phyloP scores from a whole-genome alignment of 2,329 filamentous ascomycete genomes.

The Mariannaea sp. region DNA sequence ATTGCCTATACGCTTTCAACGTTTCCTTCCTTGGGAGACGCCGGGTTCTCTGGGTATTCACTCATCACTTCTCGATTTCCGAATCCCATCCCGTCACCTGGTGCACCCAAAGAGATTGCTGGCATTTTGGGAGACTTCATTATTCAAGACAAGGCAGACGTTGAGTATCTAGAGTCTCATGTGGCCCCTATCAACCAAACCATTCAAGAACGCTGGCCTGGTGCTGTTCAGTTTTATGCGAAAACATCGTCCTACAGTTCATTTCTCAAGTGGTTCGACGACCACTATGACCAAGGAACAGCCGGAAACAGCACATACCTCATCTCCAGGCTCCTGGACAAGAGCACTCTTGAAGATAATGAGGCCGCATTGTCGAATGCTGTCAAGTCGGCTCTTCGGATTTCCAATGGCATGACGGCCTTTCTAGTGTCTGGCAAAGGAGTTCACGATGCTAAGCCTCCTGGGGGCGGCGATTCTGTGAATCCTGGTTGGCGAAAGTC shows the following conservation, averaged over 20 bases:
- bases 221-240: constrained; percentile 27
- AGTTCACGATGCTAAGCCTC: constrained; percentile 48
- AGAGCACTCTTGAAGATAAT: constrained; percentile 39
- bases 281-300: constrained; percentile 42
- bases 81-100: constrained; percentile 45
- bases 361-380: constrained; percentile 42
- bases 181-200: constrained; percentile 46
- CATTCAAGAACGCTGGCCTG: constrained; percentile 45
- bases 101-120: constrained; percentile 39
- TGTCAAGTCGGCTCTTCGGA: constrained; percentile 42
- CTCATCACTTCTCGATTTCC: constrained; percentile 43
- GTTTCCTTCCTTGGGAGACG: constrained; percentile 53
- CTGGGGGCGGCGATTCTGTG: constrained; percentile 52
- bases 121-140: constrained; percentile 44
- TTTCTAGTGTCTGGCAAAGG: constrained; percentile 52
- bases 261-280: constrained; percentile 46
- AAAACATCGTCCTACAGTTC: constrained; percentile 35
- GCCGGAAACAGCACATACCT: constrained; percentile 45
- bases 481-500: constrained; percentile 58
- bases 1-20: constrained; percentile 52
- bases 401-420: constrained; percentile 38
- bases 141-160: constrained; percentile 44
- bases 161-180: constrained; percentile 33
- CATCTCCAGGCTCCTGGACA: constrained; percentile 52
- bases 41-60: constrained; percentile 57